Conservation (phyloP, 345 rosid genomes). For the Hirschfeldia incana region DNA sequence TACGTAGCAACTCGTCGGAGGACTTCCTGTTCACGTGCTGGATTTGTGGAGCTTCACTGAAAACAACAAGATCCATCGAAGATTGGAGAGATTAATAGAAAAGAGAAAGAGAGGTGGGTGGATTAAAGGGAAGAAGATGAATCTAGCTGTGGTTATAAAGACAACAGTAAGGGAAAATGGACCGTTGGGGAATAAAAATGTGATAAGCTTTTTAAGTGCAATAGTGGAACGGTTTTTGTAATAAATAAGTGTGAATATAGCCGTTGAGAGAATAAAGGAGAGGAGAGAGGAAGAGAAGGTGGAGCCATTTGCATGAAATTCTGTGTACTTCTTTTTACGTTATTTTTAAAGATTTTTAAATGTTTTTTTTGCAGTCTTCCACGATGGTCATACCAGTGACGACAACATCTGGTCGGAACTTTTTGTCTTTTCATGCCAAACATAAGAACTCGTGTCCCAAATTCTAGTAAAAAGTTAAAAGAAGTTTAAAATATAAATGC, state of each 20-base stretch:
- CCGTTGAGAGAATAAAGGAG: slow-evolving; percentile 27
- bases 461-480: background rate
- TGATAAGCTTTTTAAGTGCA: background rate
- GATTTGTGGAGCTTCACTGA: slow-evolving; percentile 33
- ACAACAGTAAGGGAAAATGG: slow-evolving; percentile 31
- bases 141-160: slow-evolving; percentile 22
- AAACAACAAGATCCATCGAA: slow-evolving; percentile 29
- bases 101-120: background rate
- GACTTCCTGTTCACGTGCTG: slow-evolving; percentile 73
- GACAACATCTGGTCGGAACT: slow-evolving; percentile 28
- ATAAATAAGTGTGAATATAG: slow-evolving; percentile 30
- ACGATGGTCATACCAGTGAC: slow-evolving; percentile 17
- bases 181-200: slow-evolving; percentile 57
- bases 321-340: background rate
- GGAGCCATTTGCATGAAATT: slow-evolving; percentile 29
- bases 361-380: background rate
- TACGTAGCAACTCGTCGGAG: slow-evolving; percentile 81
- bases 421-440: slow-evolving; percentile 27
- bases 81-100: too few relatives aligned
- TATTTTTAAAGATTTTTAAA: background rate
- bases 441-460: background rate
- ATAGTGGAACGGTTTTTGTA: background rate
- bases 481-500: background rate
- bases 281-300: background rate
- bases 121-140: background rate